A percentile compares a stretch with the other conserved stretches of the same genome.
Conservation (phyloP, 1,284 basidiomycete species). For the Ustilago xerochloae region DNA sequence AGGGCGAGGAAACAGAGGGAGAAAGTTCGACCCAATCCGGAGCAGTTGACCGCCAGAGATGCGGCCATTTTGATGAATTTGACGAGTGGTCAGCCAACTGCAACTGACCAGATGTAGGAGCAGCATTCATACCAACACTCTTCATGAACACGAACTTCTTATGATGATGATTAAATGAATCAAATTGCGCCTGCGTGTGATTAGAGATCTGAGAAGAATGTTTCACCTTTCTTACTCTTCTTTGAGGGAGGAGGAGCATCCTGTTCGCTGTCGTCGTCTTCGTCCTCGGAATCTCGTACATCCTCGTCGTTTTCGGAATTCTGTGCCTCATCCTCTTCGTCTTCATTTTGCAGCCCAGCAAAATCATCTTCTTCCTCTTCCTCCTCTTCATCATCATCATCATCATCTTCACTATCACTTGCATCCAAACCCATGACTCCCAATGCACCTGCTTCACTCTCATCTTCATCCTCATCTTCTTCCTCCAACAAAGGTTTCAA, state of each 20-base stretch:
- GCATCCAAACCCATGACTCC: constrained; percentile 19
- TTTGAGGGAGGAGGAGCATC: background rate
- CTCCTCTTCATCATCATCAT: constrained; percentile 19
- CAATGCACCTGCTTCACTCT: constrained; percentile 17
- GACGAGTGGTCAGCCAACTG: constrained; percentile 22
- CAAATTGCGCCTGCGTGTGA: background rate
- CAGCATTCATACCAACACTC: background rate
- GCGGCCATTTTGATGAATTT: constrained; percentile 68
- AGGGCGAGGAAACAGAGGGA: constrained; percentile 91
- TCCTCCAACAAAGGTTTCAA: constrained; percentile 75
- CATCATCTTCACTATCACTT: constrained; percentile 21
- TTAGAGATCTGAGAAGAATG: background rate
- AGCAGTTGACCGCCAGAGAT: constrained; percentile 79
- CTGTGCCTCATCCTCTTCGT: constrained; percentile 4
- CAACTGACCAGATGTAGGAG: constrained; percentile 21
- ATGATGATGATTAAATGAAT: background rate
- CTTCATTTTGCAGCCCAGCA: constrained; percentile 1
- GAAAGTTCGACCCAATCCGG: constrained; percentile 84
- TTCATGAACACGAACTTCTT: background rate
- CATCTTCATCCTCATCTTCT: constrained; percentile 48
- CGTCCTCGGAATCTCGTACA: constrained; percentile 5
- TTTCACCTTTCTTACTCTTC: constrained; percentile 1
- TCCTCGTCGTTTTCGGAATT: constrained; percentile 12
- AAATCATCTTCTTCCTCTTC: constrained; percentile 21
- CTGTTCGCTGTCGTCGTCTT: too few species aligned